Conservation (phyloP, 2,329 filamentous ascomycete species). For the Phyllosticta citribraziliensis region DNA sequence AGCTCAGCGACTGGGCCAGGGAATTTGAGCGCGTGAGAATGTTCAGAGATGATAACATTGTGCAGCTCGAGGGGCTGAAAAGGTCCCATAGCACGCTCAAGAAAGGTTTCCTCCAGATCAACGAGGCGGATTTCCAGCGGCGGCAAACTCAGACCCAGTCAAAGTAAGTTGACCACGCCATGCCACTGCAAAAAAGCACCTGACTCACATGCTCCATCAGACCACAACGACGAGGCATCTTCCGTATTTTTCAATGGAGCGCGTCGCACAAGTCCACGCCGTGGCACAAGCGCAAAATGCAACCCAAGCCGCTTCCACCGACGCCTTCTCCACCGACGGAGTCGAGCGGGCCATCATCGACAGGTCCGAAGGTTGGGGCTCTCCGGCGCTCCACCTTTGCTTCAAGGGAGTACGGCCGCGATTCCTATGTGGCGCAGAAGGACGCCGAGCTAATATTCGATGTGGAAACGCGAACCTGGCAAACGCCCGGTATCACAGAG, state of each 20-base stretch:
- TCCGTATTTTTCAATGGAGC: constrained; percentile 10
- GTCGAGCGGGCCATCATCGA: neutral
- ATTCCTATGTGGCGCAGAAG: neutral
- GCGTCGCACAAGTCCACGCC: constrained; percentile 5
- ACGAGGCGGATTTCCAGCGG: constrained; percentile 22
- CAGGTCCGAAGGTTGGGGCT: neutral
- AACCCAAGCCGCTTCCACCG: neutral
- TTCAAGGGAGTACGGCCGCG: neutral
- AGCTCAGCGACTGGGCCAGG: constrained; percentile 20
- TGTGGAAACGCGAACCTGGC: neutral
- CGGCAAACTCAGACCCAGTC: constrained; percentile 13
- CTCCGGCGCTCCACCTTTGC: neutral
- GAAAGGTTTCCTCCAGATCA: constrained; percentile 22
- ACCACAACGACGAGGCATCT: constrained; percentile 2
- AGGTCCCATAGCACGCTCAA: constrained; percentile 21
- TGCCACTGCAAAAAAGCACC: neutral
- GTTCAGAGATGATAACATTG: constrained; percentile 22
- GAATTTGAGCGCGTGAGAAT: constrained; percentile 26
- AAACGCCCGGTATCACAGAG: neutral
- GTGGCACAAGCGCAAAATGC: neutral
- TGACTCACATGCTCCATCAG: neutral
- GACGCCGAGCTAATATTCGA: neutral
- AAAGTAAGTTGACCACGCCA: neutral
- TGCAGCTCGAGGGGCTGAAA: constrained; percentile 25
- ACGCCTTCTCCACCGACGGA: constrained; percentile 1